These are phyloP conservation scores for Phytophthora hibernalis DNA, from an alignment of 352 stramenopile genomes.

Conservation along the genomic window DNA sequence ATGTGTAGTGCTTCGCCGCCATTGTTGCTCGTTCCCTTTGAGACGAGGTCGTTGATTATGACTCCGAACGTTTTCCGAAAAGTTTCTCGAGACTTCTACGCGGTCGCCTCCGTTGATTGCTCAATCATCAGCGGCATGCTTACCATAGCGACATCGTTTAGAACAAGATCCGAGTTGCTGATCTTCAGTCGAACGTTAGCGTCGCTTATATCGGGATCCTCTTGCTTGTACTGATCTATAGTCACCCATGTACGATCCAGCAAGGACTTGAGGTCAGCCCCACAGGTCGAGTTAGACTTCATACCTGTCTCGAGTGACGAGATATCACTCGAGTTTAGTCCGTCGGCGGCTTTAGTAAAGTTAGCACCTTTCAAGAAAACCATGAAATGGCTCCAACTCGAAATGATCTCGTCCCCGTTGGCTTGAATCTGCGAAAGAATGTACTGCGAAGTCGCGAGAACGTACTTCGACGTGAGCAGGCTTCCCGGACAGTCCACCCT, in stretches of 20 bases:
- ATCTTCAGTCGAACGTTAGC: conserved; percentile 44
- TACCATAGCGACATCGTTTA: conserved; percentile 51
- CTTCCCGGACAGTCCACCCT: neutral
- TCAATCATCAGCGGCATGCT: conserved; percentile 28
- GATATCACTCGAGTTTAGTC: conserved; percentile 27
- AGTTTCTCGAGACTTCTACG: conserved; percentile 36
- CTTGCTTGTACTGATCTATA: conserved; percentile 40
- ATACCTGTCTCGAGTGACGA: conserved; percentile 36
- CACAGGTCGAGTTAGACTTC: conserved; percentile 42
- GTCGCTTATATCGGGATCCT: conserved; percentile 27
- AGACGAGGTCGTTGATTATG: conserved; percentile 52
- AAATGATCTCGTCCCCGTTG: conserved; percentile 17
- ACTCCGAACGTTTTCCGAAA: conserved; percentile 49
- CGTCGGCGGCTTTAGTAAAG: conserved; percentile 14
- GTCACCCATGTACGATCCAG: conserved; percentile 44
- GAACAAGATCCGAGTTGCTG: conserved; percentile 48
- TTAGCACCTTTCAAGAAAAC: conserved; percentile 15
- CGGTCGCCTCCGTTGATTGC: conserved; percentile 5
- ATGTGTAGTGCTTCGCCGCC: conserved; percentile 39
- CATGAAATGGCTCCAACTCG: conserved; percentile 23
- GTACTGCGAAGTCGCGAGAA: conserved; percentile 25
- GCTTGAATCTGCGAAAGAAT: conserved; percentile 21
- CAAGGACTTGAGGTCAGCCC: conserved; percentile 40
- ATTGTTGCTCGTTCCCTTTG: conserved; percentile 30
- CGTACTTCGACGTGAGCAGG: conserved; percentile 10